phyloP scores from a whole-genome alignment of 768 basidiomycete species.

The Boletales sp. region DNA sequence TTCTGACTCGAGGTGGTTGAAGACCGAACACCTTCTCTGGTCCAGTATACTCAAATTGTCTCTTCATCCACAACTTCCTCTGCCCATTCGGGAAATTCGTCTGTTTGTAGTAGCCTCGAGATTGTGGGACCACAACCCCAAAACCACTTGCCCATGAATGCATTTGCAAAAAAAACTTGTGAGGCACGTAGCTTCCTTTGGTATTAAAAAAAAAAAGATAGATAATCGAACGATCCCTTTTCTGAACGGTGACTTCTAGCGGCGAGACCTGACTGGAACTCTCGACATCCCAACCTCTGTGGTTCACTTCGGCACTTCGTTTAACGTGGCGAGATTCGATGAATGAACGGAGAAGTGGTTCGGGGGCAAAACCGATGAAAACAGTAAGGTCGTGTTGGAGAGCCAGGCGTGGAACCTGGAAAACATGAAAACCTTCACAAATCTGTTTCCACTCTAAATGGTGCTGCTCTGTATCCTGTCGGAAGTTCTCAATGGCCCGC shows the following conservation, averaged over 20 bases:
- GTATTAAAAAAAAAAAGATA: not conserved
- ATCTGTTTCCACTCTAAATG: conserved; percentile 3
- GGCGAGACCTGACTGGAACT: not conserved
- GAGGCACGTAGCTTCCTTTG: conserved; percentile 1
- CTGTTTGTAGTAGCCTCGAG: conserved; percentile 8
- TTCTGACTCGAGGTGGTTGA: too few species aligned
- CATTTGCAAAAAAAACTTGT: not conserved
- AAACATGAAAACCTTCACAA: not conserved
- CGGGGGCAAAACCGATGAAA: not conserved
- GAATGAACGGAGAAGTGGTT: not conserved
- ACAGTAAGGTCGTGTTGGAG: not conserved
- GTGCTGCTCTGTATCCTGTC: too few species aligned
- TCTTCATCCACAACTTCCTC: not conserved
- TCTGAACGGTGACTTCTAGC: not conserved
- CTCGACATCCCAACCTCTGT: not conserved
- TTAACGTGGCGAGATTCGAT: not conserved
- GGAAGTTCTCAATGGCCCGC: too few species aligned
- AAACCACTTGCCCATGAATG: not conserved
- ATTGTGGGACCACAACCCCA: not conserved
- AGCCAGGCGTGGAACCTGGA: not conserved
- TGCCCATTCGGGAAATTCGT: conserved; percentile 12
- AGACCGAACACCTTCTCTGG: too few species aligned
- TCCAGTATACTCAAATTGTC: too few species aligned
- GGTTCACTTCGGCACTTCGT: not conserved
- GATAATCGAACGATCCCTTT: not conserved